Evolutionary conservation across 2,329 filamentous ascomycete genomes (phyloP).

Genomic region (Neofusicoccum parvum): DNA sequence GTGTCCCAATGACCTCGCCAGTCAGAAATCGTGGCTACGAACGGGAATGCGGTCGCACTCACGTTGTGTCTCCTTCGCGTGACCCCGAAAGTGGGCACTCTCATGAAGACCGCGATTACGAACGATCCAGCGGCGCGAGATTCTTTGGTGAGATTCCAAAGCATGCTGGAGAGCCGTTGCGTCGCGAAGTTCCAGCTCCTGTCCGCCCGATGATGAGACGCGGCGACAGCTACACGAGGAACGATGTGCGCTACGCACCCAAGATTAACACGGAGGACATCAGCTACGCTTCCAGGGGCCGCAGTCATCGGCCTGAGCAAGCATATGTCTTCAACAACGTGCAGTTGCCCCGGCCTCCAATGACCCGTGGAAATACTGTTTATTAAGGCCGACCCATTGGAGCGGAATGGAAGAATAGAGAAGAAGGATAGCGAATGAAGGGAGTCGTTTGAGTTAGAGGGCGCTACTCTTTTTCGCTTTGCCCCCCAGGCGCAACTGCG

Average conservation of each 20-base stretch:
- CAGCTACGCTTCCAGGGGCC: constrained; percentile 24
- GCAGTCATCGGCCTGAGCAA: background rate
- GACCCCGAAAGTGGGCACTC: background rate
- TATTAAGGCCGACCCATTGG: background rate
- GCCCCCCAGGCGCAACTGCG: background rate
- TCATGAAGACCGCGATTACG: constrained; percentile 19
- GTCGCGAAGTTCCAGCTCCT: constrained; percentile 29
- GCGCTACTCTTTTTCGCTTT: background rate
- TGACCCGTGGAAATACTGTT: background rate
- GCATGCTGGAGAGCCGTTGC: constrained; percentile 29
- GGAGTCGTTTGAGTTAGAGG: constrained; percentile 1
- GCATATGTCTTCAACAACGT: constrained; percentile 2
- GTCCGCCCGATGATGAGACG: constrained; percentile 9
- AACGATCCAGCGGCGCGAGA: constrained; percentile 27
- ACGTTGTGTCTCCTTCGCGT: background rate
- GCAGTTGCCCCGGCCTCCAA: background rate
- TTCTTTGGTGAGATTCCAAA: constrained; percentile 29
- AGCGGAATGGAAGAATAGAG: background rate
- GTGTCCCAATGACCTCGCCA: background rate
- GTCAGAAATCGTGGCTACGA: background rate
- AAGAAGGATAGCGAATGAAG: background rate
- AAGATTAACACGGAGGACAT: constrained; percentile 42
- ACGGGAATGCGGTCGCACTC: constrained; percentile 16
- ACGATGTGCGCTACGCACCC: constrained; percentile 34
- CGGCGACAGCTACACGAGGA: constrained; percentile 33